Evolutionary conservation across 139 green algal genomes (phyloP), one percentile per base, ranked within the genome.

Genomic region (Chlamydomonas sp.): DNA sequence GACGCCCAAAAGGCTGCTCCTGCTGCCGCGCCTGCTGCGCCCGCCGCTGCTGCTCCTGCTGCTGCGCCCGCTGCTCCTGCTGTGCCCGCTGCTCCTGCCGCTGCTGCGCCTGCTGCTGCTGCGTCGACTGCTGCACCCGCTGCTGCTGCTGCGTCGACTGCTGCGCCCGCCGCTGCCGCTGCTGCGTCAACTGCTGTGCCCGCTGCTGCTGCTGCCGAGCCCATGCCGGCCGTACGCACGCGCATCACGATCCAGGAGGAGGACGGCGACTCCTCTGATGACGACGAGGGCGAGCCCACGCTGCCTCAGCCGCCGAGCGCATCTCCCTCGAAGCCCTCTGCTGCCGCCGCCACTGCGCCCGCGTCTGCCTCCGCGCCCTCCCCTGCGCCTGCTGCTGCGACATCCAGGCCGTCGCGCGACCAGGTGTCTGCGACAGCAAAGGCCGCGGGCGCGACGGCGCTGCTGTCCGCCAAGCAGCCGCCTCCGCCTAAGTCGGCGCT

Each of bases 371-470:
- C 48, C n/a, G 3, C 20, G 2, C 31, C 47, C 31, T 4, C 3
- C 20, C 5, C 43, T n/a, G n/a, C n/a, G n/a, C n/a, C n/a, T n/a
- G n/a, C n/a, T n/a, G n/a, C n/a, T n/a, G n/a, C n/a, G n/a, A n/a
- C n/a, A n/a, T n/a, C n/a, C n/a, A n/a, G n/a, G n/a, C n/a, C n/a
- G n/a, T n/a, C n/a, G n/a, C n/a, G n/a, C n/a, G n/a, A n/a, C 24
- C 71, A 72, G 29, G 49, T n/a, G 26, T 63, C 50, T n/a, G 63
- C 64, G 16, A 30, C 63, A n/a, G 71, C 63, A n/a, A 72, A 72
- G 37, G 71, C 64, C 1, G 71, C 64, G 22, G 62, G 26, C 10
- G 71, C 64, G 50, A 76, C 71, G 4, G 70, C 48, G n/a, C 58
- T 57, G 35, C 34, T 76, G n/a, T 48, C 70, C 3, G 6, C 35